Conservation (phyloP, 345 rosid genomes). For the Brassica cretica region DNA sequence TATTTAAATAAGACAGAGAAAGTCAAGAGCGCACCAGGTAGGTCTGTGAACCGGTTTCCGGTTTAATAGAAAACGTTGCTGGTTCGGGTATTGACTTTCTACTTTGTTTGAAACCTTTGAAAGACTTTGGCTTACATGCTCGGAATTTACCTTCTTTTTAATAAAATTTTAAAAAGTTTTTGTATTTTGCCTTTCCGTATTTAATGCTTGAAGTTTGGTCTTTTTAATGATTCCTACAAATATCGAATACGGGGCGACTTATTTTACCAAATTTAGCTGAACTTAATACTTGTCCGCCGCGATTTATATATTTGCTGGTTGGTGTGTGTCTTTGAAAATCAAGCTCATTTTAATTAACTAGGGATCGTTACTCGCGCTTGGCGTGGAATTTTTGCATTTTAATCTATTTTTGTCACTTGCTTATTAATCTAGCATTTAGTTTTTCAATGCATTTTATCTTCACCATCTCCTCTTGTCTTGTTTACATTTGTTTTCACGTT, state of each 20-base stretch:
- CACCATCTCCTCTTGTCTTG: no score
- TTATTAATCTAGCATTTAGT: no score
- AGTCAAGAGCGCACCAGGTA: slow-evolving; percentile 97
- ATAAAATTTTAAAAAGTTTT: no score
- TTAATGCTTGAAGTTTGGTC: neutral
- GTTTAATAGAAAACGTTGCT: neutral
- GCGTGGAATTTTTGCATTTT: no score
- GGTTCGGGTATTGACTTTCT: neutral
- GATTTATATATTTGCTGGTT: slow-evolving; percentile 1
- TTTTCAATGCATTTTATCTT: no score
- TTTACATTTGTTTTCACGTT: no score
- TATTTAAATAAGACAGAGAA: slow-evolving; percentile 30
- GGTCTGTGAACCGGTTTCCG: neutral
- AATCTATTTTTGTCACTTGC: no score
- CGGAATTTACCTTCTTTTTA: neutral
- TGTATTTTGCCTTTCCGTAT: neutral
- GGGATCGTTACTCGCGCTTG: no score
- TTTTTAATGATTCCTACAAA: neutral
- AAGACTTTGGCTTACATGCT: neutral
- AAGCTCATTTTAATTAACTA: neutral
- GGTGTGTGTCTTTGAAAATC: neutral
- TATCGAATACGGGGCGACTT: neutral
- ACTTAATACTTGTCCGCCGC: neutral
- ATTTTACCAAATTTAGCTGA: neutral
- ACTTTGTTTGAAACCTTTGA: neutral